These are phyloP conservation scores for Penicillium sp. DNA, from an alignment of 2,329 filamentous ascomycete genomes.

Conservation along the genomic window DNA sequence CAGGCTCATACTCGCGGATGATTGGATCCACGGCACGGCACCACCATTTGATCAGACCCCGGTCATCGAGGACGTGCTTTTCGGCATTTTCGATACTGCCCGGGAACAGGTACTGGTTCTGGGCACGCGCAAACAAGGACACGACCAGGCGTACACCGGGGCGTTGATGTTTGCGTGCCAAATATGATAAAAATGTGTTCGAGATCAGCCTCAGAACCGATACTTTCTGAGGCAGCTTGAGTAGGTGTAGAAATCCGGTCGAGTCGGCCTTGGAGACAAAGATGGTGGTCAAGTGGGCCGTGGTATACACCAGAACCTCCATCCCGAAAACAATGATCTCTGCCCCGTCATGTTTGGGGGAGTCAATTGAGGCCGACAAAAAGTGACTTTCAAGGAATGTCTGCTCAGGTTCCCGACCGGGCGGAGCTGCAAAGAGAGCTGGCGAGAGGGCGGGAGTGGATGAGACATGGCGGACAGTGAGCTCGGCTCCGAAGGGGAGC, in stretches of 20 bases:
- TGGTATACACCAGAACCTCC: constrained; percentile 85
- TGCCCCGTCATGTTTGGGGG: constrained; percentile 26
- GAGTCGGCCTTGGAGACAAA: constrained; percentile 98
- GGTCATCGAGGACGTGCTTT: constrained; percentile 91
- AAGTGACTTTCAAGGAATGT: constrained; percentile 90
- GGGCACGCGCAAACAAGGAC: constrained; percentile 87
- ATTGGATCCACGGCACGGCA: constrained; percentile 81
- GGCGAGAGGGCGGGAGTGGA: constrained; percentile 73
- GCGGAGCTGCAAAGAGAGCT: constrained; percentile 76
- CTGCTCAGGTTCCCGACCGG: constrained; percentile 66
- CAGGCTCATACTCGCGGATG: constrained; percentile 49
- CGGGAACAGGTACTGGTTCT: constrained; percentile 92
- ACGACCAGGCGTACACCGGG: constrained; percentile 68
- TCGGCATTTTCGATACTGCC: constrained; percentile 78
- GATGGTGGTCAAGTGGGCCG: constrained; percentile 74
- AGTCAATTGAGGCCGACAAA: constrained; percentile 56
- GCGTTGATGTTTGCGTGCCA: constrained; percentile 66
- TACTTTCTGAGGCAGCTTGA: constrained; percentile 60
- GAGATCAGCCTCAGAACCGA: constrained; percentile 70
- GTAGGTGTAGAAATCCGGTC: constrained; percentile 75
- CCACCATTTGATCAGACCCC: constrained; percentile 93
- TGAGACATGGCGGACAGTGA: constrained; percentile 81
- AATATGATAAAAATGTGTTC: constrained; percentile 70
- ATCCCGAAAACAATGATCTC: constrained; percentile 76
- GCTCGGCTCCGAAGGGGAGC: constrained; percentile 54